These are phyloP conservation scores for Mucor mucedo DNA, from an alignment of 371 early-diverging fungal species.

Conservation along the genomic window DNA sequence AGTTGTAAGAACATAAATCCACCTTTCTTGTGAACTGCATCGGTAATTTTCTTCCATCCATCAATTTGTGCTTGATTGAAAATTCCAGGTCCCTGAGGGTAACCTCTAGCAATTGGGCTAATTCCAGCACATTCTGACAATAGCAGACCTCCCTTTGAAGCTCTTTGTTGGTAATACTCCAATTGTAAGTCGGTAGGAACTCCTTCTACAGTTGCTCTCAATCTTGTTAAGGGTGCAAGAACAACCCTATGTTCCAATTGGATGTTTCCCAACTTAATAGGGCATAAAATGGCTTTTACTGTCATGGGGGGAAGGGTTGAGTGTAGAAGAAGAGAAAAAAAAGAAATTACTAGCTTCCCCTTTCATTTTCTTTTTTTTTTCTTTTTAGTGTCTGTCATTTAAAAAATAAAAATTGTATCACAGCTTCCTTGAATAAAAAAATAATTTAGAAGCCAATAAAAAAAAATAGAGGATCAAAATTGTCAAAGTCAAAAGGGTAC, in stretches of 20 bases:
- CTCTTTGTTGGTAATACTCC: slow-evolving; percentile 64
- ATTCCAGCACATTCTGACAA: slow-evolving; percentile 61
- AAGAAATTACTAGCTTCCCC: too few species aligned
- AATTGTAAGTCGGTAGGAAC: slow-evolving; percentile 51
- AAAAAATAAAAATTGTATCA: too few species aligned
- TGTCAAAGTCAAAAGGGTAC: too few species aligned
- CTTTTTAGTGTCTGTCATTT: too few species aligned
- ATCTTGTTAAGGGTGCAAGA: slow-evolving; percentile 60
- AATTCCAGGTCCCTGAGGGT: slow-evolving; percentile 47
- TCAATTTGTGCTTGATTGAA: slow-evolving; percentile 53
- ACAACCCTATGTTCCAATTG: slow-evolving; percentile 57
- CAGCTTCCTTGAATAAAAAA: too few species aligned
- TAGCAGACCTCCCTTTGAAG: slow-evolving; percentile 58
- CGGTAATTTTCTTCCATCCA: slow-evolving; percentile 61
- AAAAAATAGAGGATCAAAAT: too few species aligned
- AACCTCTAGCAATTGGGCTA: slow-evolving; percentile 40
- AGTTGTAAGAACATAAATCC: slow-evolving; percentile 62
- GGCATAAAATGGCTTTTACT: slow-evolving; percentile 25
- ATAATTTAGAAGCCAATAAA: too few species aligned
- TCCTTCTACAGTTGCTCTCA: slow-evolving; percentile 33
- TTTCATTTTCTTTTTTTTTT: too few species aligned
- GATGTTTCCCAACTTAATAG: slow-evolving; percentile 36
- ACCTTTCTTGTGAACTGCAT: slow-evolving; percentile 61
- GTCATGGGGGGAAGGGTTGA: background rate
- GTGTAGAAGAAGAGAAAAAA: too few species aligned